phyloP scores from a whole-genome alignment of 352 stramenopile genomes.

The Albugo candida region DNA sequence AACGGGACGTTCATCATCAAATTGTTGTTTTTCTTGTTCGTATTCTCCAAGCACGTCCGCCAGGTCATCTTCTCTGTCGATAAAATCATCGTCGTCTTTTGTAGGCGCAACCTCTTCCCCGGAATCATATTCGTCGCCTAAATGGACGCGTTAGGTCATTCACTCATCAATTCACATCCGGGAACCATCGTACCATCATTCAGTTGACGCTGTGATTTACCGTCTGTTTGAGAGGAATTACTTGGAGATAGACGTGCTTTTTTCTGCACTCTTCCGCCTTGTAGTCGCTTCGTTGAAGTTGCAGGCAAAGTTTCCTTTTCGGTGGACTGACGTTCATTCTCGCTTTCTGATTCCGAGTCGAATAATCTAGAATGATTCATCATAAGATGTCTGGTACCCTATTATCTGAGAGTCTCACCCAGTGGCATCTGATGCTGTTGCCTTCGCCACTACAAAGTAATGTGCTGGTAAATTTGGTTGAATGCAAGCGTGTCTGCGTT shows the following conservation, averaged over 20 bases:
- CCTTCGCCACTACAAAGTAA: slow-evolving; percentile 12
- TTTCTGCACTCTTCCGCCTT: slow-evolving; percentile 9
- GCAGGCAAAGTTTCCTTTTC: neutral
- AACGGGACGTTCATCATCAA: slow-evolving; percentile 64
- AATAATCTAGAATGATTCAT: slow-evolving; percentile 26
- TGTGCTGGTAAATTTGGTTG: neutral
- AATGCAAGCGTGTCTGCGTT: neutral
- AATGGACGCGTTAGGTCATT: neutral
- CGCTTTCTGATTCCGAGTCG: slow-evolving; percentile 73
- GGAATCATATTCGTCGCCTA: slow-evolving; percentile 70
- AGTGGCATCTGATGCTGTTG: slow-evolving; percentile 44
- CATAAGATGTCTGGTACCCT: neutral
- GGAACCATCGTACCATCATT: neutral
- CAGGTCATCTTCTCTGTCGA: slow-evolving; percentile 73
- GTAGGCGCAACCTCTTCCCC: slow-evolving; percentile 47
- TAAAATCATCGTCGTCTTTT: slow-evolving; percentile 76
- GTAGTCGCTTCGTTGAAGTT: slow-evolving; percentile 18
- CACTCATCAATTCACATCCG: neutral
- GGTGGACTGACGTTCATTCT: slow-evolving; percentile 34
- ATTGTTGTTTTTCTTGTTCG: slow-evolving; percentile 38
- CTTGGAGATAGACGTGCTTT: slow-evolving; percentile 12
- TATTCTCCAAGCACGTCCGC: slow-evolving; percentile 68
- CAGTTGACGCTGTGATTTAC: neutral
- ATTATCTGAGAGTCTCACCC: slow-evolving; percentile 15
- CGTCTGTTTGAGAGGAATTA: slow-evolving; percentile 26